Conservation (phyloP, 2,329 filamentous ascomycete genomes). For the Fusarium mundagurra region DNA sequence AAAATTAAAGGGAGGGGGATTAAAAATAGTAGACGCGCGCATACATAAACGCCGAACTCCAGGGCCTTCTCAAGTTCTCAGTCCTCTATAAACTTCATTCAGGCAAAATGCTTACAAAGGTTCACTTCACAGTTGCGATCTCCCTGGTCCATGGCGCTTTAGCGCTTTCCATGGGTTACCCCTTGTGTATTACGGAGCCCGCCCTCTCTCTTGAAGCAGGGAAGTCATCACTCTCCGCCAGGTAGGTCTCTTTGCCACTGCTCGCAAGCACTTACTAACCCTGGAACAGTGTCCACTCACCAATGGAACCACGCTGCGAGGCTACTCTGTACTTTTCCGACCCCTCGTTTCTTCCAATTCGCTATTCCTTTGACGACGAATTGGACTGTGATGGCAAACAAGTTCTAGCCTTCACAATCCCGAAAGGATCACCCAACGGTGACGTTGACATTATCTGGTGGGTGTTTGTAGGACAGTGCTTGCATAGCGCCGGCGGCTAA, state of each 20-base stretch:
- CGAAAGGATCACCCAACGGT: not conserved
- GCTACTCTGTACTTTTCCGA: not conserved
- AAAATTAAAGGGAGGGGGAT: not conserved
- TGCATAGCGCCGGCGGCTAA: not conserved
- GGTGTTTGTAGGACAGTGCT: not conserved
- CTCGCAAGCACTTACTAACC: not conserved
- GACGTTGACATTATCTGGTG: not conserved
- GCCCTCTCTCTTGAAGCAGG: not conserved
- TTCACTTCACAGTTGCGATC: not conserved
- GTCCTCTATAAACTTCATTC: not conserved
- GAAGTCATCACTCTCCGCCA: not conserved
- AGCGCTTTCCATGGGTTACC: conserved; percentile 2
- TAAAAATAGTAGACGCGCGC: conserved; percentile 1
- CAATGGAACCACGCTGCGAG: not conserved
- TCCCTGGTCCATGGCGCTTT: not conserved
- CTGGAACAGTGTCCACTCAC: not conserved
- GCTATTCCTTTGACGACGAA: not conserved
- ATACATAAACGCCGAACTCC: conserved; percentile 4
- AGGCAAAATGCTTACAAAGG: not conserved
- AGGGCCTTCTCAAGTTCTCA: not conserved
- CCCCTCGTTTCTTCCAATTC: not conserved
- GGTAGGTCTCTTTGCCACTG: not conserved
- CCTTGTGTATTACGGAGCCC: not conserved
- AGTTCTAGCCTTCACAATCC: not conserved
- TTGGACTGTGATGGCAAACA: not conserved